Evolutionary conservation across 192 early-diverging fungal genomes (phyloP), one percentile per base, ranked within the genome.

Genomic region (Ambispora gerdemannii): DNA sequence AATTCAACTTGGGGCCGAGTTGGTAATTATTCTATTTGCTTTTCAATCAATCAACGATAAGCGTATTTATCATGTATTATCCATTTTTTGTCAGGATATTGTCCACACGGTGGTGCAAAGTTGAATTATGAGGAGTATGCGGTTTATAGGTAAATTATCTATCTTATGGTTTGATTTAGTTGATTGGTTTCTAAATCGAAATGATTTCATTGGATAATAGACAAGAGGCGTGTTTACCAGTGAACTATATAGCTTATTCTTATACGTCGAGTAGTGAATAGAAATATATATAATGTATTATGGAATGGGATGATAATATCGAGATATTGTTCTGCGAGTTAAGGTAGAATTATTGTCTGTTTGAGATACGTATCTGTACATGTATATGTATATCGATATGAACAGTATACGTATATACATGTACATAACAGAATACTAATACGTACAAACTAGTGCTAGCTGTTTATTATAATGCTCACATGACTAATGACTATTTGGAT

Each of bases 111-210:
- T 0, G 27, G 28, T 1, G 19, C 65, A 0, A n/a, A 13, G 2
- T 10, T 67, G 6, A 53, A 53, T 20, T 67, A 53, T 34, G 65
- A 67, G 31, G 65, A 67, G 35, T 67, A 53, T 53, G 65, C 65
- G 1, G 50, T 67, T 13, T 67, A 67, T 15, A 1, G 50, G 65
- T 67, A n/a, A 20, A 4, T 4, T 53, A 53, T 53, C 4, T 20
- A 7, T 53, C 4, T 4, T 53, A 20, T n/a, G 7, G 20, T 53
- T 53, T 53, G 51, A 53, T 53, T 20, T 53, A 4, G 22, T 47
- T 10, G 6, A 47, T 47, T 10, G 10, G 4, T n/a, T 53, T 20
- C 4, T 20, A 20, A 7, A 53, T 20, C 7, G 3, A 28, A 2
- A 60, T 38, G 20, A 49, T 64, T 51, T 19, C 32, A 50, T 31